phyloP scores from a whole-genome alignment of 257 asterid species.

The Euphrasia confusa region DNA sequence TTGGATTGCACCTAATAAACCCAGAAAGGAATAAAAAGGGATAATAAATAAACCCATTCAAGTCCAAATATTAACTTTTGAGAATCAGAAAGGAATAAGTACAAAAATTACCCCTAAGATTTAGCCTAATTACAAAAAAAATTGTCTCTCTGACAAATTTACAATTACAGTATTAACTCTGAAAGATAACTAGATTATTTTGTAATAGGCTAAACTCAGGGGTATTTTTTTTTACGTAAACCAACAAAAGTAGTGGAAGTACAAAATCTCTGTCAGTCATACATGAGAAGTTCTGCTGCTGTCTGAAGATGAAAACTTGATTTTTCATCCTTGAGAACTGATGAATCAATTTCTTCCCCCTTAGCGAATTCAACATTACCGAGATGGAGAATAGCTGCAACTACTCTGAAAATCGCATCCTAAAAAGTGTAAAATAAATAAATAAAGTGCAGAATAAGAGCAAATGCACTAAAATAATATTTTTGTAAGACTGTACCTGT shows the following conservation, averaged over 20 bases:
- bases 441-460: slow-evolving; percentile 19
- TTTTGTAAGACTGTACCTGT: slow-evolving; percentile 48
- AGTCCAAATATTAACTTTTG: too few species aligned
- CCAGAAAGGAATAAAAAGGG: neutral
- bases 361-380: too few species aligned
- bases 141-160: neutral
- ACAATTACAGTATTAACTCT: neutral
- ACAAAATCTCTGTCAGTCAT: slow-evolving; percentile 21
- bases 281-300: slow-evolving; percentile 78
- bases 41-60: neutral
- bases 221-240: too few species aligned
- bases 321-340: slow-evolving; percentile 69
- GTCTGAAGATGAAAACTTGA: slow-evolving; percentile 75
- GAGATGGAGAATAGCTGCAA: too few species aligned
- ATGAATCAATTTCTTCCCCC: slow-evolving; percentile 6
- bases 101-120: neutral
- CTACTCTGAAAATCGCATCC: slow-evolving; percentile 77
- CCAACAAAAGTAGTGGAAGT: neutral
- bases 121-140: neutral
- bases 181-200: neutral
- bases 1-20: slow-evolving; percentile 58
- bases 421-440: slow-evolving; percentile 24
- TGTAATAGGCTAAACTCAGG: neutral
- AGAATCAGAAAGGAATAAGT: too few species aligned
- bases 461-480: slow-evolving; percentile 23